Conservation (phyloP, 2,329 filamentous ascomycete genomes). For the Fusarium oligoseptatum region DNA sequence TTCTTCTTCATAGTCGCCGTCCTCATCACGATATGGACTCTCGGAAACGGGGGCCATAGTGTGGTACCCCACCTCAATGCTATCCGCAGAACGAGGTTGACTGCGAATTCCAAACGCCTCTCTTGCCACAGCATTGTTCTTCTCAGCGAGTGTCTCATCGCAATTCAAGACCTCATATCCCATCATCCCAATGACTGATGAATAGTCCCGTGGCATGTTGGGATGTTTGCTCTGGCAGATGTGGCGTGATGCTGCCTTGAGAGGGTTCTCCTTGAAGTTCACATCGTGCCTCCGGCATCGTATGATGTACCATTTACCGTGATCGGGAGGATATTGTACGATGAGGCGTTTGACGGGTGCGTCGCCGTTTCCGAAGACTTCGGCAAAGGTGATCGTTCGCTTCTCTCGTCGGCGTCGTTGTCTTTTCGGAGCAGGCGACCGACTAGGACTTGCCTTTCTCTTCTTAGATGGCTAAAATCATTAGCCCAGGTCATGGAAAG, state of each 20-base stretch:
- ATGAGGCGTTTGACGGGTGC: constrained; percentile 34
- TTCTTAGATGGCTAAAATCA: neutral
- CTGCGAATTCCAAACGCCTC: constrained; percentile 11
- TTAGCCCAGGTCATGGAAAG: neutral
- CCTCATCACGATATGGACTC: neutral
- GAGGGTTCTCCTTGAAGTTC: constrained; percentile 24
- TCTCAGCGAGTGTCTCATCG: constrained; percentile 15
- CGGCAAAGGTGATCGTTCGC: constrained; percentile 30
- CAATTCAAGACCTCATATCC: constrained; percentile 29
- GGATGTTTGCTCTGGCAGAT: constrained; percentile 19
- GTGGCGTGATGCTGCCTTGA: constrained; percentile 19
- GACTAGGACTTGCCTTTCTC: neutral
- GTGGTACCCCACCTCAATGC: constrained; percentile 12
- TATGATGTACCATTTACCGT: constrained; percentile 30
- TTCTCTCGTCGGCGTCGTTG: neutral
- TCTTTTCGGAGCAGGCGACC: neutral
- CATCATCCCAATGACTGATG: constrained; percentile 18
- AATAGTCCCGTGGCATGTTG: neutral
- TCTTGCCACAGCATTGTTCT: constrained; percentile 21
- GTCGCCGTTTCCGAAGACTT: constrained; percentile 32
- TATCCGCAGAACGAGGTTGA: constrained; percentile 5
- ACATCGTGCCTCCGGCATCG: constrained; percentile 28
- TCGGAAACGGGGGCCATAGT: neutral
- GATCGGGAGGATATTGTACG: constrained; percentile 10
- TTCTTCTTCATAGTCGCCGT: neutral